Conservation (phyloP, 306 rosid species). For the Castanea crenata region DNA sequence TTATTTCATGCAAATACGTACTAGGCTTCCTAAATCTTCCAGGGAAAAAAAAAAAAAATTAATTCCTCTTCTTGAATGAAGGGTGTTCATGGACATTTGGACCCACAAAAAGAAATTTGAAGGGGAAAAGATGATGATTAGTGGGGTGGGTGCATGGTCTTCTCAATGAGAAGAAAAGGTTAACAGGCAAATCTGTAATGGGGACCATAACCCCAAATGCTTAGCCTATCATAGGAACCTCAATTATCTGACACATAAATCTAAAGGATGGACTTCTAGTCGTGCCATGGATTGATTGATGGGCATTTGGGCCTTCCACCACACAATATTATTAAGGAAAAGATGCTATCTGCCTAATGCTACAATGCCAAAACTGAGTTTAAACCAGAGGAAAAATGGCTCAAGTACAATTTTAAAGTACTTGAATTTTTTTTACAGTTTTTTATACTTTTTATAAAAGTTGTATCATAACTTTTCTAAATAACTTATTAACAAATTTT, state of each 20-base stretch:
- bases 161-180: neutral
- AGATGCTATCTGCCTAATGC: conserved; percentile 10
- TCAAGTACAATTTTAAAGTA: too few relatives aligned
- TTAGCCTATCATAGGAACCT: neutral
- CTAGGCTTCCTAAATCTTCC: too few relatives aligned
- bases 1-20: too few relatives aligned
- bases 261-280: neutral
- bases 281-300: conserved; percentile 15
- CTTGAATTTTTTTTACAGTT: neutral
- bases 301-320: conserved; percentile 19
- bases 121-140: neutral
- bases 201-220: neutral
- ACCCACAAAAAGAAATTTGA: neutral
- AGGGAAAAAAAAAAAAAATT: too few relatives aligned
- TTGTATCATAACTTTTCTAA: too few relatives aligned
- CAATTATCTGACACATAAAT: neutral
- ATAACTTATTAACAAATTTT: too few relatives aligned
- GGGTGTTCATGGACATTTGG: neutral
- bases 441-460: too few relatives aligned
- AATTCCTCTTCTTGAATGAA: neutral
- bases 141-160: conserved; percentile 20
- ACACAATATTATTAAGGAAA: neutral
- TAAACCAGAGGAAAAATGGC: too few relatives aligned
- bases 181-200: neutral
- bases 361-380: too few relatives aligned